Percentiles rank a stretch among this genome's conserved stretches.
These are phyloP conservation scores for Taxillus chinensis DNA, from an alignment of 164 flowering plant species.

Conservation along the genomic window DNA sequence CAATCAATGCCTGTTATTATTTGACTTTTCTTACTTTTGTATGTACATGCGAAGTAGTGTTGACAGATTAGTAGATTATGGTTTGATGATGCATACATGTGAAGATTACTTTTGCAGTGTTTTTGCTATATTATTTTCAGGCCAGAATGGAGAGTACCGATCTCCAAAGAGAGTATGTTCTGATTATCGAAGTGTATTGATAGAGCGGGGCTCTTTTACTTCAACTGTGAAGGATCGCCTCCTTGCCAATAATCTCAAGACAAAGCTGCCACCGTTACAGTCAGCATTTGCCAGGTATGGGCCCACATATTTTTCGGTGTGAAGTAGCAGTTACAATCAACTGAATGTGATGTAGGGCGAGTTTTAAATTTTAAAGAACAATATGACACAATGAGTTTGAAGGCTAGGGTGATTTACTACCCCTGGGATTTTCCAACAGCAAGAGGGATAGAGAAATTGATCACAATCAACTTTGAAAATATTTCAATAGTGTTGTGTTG, in stretches of 20 bases:
- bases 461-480: too few relatives aligned
- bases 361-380: too few relatives aligned
- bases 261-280: constrained; percentile 64
- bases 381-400: too few relatives aligned
- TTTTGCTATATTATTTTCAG: constrained; percentile 21
- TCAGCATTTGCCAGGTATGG: constrained; percentile 89
- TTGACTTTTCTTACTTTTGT: too few relatives aligned
- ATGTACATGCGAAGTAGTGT: too few relatives aligned
- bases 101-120: background rate
- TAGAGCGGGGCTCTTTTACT: constrained; percentile 77
- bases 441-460: too few relatives aligned
- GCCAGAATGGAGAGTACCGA: constrained; percentile 58
- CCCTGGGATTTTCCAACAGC: too few relatives aligned
- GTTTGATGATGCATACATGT: too few relatives aligned
- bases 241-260: constrained; percentile 45
- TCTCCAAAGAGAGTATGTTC: constrained; percentile 84
- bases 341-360: background rate
- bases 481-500: too few relatives aligned
- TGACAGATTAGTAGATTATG: too few relatives aligned
- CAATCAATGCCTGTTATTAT: too few relatives aligned
- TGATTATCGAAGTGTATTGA: constrained; percentile 66
- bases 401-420: too few relatives aligned
- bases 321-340: background rate
- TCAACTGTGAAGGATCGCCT: constrained; percentile 88
- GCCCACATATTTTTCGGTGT: background rate